Evolutionary conservation across 805 yeast species (phyloP).

Genomic region (Barnettozyma siamensis): DNA sequence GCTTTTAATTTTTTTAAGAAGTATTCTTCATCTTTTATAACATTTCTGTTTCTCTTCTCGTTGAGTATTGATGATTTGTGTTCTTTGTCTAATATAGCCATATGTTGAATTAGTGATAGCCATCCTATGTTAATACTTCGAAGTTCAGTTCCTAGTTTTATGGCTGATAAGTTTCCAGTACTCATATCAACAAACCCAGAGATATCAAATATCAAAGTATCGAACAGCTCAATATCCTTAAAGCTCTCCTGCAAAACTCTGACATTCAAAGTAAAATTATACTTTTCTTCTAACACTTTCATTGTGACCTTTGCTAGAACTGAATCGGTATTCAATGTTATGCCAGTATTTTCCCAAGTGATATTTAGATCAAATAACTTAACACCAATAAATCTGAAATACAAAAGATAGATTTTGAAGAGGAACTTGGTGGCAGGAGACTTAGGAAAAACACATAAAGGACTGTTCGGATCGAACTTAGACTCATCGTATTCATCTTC

Average conservation of each 20-base stretch:
- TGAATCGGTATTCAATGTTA: slow-evolving; percentile 12
- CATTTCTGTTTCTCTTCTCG: not conserved
- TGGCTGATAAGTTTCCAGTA: slow-evolving; percentile 16
- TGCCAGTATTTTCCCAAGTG: slow-evolving; percentile 10
- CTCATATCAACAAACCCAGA: slow-evolving; percentile 14
- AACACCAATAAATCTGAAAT: slow-evolving; percentile 22
- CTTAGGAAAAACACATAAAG: slow-evolving; percentile 15
- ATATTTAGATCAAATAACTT: slow-evolving; percentile 13
- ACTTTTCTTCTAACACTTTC: slow-evolving; percentile 2
- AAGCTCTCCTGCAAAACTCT: slow-evolving; percentile 17
- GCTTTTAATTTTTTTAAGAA: slow-evolving; percentile 11
- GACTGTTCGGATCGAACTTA: slow-evolving; percentile 11
- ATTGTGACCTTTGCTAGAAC: slow-evolving; percentile 14
- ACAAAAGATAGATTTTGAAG: slow-evolving; percentile 15
- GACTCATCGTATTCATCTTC: not conserved
- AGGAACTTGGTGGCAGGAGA: slow-evolving; percentile 4
- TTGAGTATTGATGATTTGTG: not conserved
- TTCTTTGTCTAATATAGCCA: slow-evolving; percentile 2
- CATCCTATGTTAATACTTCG: slow-evolving; percentile 16
- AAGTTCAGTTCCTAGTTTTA: slow-evolving; percentile 14
- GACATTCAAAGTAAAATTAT: slow-evolving; percentile 9
- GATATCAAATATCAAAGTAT: slow-evolving; percentile 16
- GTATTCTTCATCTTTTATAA: slow-evolving; percentile 10
- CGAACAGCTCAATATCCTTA: slow-evolving; percentile 16
- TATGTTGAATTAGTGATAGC: slow-evolving; percentile 9